Conservation (phyloP, 202 grass and related monocot genomes). For the Carex sylvatica region DNA sequence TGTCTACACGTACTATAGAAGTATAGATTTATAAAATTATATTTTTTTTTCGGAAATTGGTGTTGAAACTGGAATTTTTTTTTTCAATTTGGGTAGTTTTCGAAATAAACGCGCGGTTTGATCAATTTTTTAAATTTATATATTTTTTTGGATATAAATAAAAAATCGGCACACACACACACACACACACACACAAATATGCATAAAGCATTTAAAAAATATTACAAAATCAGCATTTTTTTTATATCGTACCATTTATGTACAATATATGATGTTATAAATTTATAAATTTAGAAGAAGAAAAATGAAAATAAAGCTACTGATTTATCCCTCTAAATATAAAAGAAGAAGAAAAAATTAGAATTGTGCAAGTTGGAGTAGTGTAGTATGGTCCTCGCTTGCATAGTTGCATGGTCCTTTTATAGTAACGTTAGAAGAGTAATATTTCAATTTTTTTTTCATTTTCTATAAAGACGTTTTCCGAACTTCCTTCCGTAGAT, state of each 20-base stretch:
- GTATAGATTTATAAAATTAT: no score
- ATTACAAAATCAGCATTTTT: background rate
- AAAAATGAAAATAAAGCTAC: background rate
- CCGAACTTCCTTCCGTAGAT: no score
- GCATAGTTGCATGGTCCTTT: background rate
- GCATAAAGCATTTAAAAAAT: background rate
- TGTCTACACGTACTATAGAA: no score
- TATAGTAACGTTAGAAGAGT: background rate
- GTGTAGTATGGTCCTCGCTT: background rate
- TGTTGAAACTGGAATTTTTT: no score
- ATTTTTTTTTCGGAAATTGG: no score
- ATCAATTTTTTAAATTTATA: no score
- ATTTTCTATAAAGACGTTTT: background rate
- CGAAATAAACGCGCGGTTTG: no score
- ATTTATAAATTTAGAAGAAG: background rate
- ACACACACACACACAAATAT: no score
- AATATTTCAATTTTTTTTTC: background rate
- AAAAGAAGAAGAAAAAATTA: no score
- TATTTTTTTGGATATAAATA: no score
- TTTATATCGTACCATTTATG: background rate
- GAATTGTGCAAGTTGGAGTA: background rate
- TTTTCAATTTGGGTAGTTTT: no score
- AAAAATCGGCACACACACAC: no score
- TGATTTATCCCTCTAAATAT: background rate
- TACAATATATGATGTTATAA: background rate